These are phyloP conservation scores for maize (Zea mays) DNA, from an alignment of 176 grass and related monocot genomes.

Conservation along the genomic window DNA sequence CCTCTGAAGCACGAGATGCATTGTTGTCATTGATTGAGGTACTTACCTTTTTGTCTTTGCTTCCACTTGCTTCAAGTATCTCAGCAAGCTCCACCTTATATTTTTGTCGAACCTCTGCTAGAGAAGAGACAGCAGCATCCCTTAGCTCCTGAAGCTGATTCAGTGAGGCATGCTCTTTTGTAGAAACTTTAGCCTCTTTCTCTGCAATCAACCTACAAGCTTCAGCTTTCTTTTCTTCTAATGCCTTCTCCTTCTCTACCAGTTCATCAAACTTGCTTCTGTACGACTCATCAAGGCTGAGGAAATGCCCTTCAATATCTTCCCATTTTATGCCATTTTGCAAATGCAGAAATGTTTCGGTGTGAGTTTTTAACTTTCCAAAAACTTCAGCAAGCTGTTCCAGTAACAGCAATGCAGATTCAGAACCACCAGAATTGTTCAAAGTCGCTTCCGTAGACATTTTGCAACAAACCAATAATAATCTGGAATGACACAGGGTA, in stretches of 20 bases:
- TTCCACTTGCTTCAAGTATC: conserved; percentile 64
- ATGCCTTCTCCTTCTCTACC: conserved; percentile 56
- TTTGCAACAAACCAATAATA: conserved; percentile 35
- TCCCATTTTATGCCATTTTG: conserved; percentile 65
- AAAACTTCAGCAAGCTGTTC: conserved; percentile 74
- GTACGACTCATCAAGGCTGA: conserved; percentile 63
- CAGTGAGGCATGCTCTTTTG: conserved; percentile 62
- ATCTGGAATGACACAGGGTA: conserved; percentile 28
- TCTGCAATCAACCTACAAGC: conserved; percentile 58
- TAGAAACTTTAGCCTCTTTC: conserved; percentile 63
- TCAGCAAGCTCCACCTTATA: conserved; percentile 73
- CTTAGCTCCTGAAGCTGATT: conserved; percentile 73
- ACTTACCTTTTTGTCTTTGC: conserved; percentile 78
- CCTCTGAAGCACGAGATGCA: conserved; percentile 61
- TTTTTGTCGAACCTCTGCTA: conserved; percentile 73
- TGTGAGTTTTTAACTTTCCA: conserved; percentile 67
- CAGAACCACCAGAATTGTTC: conserved; percentile 37
- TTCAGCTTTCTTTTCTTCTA: conserved; percentile 61
- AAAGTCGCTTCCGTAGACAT: conserved; percentile 45
- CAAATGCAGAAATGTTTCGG: conserved; percentile 50
- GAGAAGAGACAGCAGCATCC: conserved; percentile 63
- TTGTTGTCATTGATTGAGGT: conserved; percentile 55
- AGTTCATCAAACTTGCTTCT: conserved; percentile 74
- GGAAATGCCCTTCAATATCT: conserved; percentile 65
- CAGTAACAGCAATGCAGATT: conserved; percentile 47